These are phyloP conservation scores for Lepiota venenata DNA, from an alignment of 768 basidiomycete genomes.

Conservation along the genomic window DNA sequence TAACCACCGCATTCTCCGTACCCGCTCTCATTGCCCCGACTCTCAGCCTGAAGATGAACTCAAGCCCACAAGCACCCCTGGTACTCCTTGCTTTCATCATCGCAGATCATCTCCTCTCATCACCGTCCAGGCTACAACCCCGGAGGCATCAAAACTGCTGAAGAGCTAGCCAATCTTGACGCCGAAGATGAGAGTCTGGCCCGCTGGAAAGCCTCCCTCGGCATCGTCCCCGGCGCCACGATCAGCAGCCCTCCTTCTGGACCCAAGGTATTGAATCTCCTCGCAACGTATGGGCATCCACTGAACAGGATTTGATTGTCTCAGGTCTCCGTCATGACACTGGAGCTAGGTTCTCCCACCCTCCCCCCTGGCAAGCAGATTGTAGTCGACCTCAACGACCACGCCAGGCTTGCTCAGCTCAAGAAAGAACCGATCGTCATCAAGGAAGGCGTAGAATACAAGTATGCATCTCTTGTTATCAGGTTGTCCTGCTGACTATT, in stretches of 20 bases:
- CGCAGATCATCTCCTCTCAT: not conserved
- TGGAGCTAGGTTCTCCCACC: constrained; percentile 79
- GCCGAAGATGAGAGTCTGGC: constrained; percentile 90
- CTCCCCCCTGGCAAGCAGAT: constrained; percentile 62
- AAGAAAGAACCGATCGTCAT: constrained; percentile 80
- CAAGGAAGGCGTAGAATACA: constrained; percentile 89
- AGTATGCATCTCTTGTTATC: constrained; percentile 39
- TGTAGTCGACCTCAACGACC: constrained; percentile 60
- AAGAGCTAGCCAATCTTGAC: constrained; percentile 85
- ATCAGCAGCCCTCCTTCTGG: constrained; percentile 36
- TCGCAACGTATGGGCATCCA: not conserved
- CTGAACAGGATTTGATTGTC: constrained; percentile 10
- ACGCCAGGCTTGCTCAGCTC: constrained; percentile 40
- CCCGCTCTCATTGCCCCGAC: not conserved
- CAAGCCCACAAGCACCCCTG: constrained; percentile 64
- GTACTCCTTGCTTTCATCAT: constrained; percentile 21
- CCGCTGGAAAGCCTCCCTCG: constrained; percentile 94
- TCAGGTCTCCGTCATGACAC: constrained; percentile 68
- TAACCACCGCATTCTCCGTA: not conserved
- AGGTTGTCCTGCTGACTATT: not conserved
- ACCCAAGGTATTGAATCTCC: constrained; percentile 55
- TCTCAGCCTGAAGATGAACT: no score
- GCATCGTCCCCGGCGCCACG: constrained; percentile 58
- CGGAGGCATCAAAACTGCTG: constrained; percentile 61
- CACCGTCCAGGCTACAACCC: constrained; percentile 67